A percentile compares a stretch with the other conserved stretches of the same genome.
Evolutionary conservation across 1,284 basidiomycete genomes (phyloP).

Genomic region (Trametes sp.): DNA sequence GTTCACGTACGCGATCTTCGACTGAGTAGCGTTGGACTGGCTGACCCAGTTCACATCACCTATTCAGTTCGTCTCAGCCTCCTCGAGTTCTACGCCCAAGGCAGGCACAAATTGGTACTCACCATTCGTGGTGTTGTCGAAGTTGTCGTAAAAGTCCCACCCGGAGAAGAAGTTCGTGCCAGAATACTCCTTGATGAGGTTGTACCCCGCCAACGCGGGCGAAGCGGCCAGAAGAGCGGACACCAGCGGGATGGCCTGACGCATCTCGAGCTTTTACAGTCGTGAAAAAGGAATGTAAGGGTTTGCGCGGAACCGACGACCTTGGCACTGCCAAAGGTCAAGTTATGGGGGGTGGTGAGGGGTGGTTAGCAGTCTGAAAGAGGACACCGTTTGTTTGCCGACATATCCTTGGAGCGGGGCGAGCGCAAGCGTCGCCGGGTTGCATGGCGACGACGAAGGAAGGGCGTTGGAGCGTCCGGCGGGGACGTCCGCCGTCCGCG

Average conservation of each 20-base stretch:
- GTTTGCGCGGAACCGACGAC: background rate
- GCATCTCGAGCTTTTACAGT: conserved; percentile 17
- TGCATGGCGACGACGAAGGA: conserved; percentile 18
- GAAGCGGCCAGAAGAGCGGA: conserved; percentile 28
- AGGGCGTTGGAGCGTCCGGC: conserved; percentile 20
- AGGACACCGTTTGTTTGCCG: conserved; percentile 21
- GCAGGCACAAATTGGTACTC: background rate
- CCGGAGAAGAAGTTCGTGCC: conserved; percentile 56
- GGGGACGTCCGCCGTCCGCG: no score
- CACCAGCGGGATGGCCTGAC: conserved; percentile 29
- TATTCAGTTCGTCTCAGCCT: conserved; percentile 27
- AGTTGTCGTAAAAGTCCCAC: conserved; percentile 63
- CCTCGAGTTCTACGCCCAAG: background rate
- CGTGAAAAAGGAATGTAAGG: background rate
- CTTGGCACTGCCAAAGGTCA: conserved; percentile 16
- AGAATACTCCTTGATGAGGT: conserved; percentile 48
- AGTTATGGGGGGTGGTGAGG: background rate
- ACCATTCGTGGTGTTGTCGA: conserved; percentile 57
- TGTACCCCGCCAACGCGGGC: conserved; percentile 31
- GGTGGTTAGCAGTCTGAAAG: background rate
- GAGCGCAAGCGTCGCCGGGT: conserved; percentile 7
- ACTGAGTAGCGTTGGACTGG: conserved; percentile 50
- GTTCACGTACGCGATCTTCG: conserved; percentile 62
- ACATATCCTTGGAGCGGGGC: background rate
- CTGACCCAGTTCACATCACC: conserved; percentile 60